Conservation (phyloP, 2,329 filamentous ascomycete genomes). For the Colletotrichum tropicale region DNA sequence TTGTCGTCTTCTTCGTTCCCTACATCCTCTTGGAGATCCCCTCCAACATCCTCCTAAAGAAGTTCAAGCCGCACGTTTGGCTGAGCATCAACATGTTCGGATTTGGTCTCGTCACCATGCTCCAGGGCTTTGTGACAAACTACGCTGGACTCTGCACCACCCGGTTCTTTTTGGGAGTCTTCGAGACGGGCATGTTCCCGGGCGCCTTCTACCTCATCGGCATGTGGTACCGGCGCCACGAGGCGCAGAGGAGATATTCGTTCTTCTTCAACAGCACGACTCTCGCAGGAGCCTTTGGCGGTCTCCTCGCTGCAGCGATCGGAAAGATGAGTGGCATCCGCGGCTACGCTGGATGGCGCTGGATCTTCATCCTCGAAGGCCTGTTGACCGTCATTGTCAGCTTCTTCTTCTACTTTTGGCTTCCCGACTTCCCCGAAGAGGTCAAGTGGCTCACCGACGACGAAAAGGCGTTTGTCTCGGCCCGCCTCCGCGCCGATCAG, state of each 20-base stretch:
- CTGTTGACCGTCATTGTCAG: slow-evolving; percentile 65
- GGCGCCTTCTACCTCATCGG: slow-evolving; percentile 71
- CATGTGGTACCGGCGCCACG: slow-evolving; percentile 88
- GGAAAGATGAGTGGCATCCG: slow-evolving; percentile 78
- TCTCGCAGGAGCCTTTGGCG: slow-evolving; percentile 28
- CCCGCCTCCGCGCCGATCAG: slow-evolving; percentile 71
- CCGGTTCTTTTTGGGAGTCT: slow-evolving; percentile 83
- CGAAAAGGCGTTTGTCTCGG: slow-evolving; percentile 70
- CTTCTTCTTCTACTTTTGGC: slow-evolving; percentile 69
- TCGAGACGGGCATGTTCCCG: slow-evolving; percentile 72
- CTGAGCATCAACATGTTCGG: slow-evolving; percentile 82
- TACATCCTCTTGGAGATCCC: slow-evolving; percentile 75
- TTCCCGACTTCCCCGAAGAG: slow-evolving; percentile 78
- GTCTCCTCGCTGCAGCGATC: slow-evolving; percentile 33
- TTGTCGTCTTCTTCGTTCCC: slow-evolving; percentile 83
- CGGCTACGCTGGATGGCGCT: slow-evolving; percentile 77
- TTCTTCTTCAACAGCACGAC: slow-evolving; percentile 92
- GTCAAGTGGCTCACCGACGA: slow-evolving; percentile 75
- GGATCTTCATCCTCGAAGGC: slow-evolving; percentile 84
- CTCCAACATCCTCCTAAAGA: slow-evolving; percentile 40
- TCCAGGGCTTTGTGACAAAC: slow-evolving; percentile 78
- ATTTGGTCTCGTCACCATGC: slow-evolving; percentile 77
- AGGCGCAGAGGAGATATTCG: slow-evolving; percentile 89
- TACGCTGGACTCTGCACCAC: slow-evolving; percentile 80
- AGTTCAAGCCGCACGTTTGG: slow-evolving; percentile 67